phyloP scores from a whole-genome alignment of 2,329 filamentous ascomycete genomes.

The Exophiala spinifera region DNA sequence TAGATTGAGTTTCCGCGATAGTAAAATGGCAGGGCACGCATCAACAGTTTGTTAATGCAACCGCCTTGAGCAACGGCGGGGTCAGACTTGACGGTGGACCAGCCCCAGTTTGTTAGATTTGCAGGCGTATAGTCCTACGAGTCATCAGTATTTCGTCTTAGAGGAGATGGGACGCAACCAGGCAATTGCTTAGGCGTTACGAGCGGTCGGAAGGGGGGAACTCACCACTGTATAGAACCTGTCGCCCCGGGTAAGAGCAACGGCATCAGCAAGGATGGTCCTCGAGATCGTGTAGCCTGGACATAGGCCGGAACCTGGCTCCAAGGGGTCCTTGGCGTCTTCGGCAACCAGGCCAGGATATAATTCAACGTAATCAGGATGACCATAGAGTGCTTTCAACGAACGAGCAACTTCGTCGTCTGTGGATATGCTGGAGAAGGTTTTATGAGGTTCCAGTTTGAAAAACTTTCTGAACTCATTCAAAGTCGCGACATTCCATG shows the following conservation, averaged over 20 bases:
- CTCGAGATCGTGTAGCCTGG: conserved; percentile 41
- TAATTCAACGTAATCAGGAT: conserved; percentile 65
- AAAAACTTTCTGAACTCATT: conserved; percentile 64
- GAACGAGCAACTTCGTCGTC: conserved; percentile 55
- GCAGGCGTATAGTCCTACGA: conserved; percentile 41
- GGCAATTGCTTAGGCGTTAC: too few species aligned
- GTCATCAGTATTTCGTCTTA: too few species aligned
- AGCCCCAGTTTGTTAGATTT: conserved; percentile 48
- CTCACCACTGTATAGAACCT: conserved; percentile 43
- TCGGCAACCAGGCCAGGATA: conserved; percentile 62
- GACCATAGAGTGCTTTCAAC: conserved; percentile 59
- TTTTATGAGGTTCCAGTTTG: conserved; percentile 54
- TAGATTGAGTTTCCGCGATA: conserved; percentile 50
- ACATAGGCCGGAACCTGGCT: conserved; percentile 39
- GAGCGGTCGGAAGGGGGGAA: too few species aligned
- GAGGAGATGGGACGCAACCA: too few species aligned
- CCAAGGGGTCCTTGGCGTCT: conserved; percentile 39
- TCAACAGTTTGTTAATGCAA: conserved; percentile 52
- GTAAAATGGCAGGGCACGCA: conserved; percentile 50
- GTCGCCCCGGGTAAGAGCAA: conserved; percentile 47
- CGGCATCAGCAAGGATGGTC: conserved; percentile 47
- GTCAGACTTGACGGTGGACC: conserved; percentile 38
- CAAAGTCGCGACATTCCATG: conserved; percentile 54
- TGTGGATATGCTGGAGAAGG: conserved; percentile 58
- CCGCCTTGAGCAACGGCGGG: conserved; percentile 47